A percentile compares a stretch with the other conserved stretches of the same genome.
Evolutionary conservation across 2,329 filamentous ascomycete species (phyloP).

Genomic region (Pyrenochaeta sp.): DNA sequence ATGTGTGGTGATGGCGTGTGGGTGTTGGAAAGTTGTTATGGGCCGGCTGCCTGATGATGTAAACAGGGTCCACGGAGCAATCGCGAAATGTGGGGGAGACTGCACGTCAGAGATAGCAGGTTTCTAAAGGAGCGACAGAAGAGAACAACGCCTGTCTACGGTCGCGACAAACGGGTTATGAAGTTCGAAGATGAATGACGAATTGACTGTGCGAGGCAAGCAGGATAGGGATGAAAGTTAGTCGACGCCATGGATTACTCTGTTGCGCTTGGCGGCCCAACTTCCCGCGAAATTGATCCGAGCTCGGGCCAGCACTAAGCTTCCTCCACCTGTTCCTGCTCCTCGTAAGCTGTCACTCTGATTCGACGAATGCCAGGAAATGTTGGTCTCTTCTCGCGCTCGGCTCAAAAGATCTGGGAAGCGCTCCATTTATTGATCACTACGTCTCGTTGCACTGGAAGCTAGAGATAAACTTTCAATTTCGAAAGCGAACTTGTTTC

Average conservation of each 20-base stretch:
- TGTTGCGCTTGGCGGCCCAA: background rate
- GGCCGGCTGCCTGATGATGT: conserved; percentile 30
- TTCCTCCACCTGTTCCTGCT: background rate
- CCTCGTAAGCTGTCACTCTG: background rate
- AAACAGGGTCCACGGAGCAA: conserved; percentile 29
- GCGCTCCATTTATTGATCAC: too few relatives aligned
- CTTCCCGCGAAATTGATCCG: background rate
- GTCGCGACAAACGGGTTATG: background rate
- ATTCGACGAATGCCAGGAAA: too few relatives aligned
- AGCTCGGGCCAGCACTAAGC: conserved; percentile 1
- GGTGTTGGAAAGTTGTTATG: conserved; percentile 11
- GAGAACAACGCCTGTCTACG: conserved; percentile 1
- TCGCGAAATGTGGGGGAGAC: conserved; percentile 29
- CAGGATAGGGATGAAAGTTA: background rate
- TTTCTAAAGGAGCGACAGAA: conserved; percentile 18
- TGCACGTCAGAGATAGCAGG: conserved; percentile 16
- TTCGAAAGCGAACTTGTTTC: too few relatives aligned
- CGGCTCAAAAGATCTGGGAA: too few relatives aligned
- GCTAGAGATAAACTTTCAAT: too few relatives aligned
- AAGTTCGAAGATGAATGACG: background rate
- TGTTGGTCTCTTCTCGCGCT: too few relatives aligned
- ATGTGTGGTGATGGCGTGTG: conserved; percentile 17
- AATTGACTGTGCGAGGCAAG: background rate
- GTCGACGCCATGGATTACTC: background rate
- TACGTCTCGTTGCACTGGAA: too few relatives aligned